These are phyloP conservation scores for Diaporthe velutina DNA, from an alignment of 2,329 filamentous ascomycete species.

Conservation along the genomic window DNA sequence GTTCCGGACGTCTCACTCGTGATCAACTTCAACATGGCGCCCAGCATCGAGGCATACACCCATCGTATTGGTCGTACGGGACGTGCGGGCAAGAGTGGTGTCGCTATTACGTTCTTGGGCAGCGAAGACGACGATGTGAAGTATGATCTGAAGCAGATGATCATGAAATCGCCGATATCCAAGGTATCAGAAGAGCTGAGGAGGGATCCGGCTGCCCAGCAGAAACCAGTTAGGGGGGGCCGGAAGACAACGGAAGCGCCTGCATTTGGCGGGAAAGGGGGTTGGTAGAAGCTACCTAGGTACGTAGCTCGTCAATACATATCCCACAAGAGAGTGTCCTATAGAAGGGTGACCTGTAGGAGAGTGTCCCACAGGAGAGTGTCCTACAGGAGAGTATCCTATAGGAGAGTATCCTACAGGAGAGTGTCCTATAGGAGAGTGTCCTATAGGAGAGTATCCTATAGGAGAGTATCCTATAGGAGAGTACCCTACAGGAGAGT, in stretches of 20 bases:
- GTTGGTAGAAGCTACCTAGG: neutral
- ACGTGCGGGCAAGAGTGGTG: conserved; percentile 96
- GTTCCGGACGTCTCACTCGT: conserved; percentile 94
- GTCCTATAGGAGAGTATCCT: too few species aligned
- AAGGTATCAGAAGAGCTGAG: conserved; percentile 92
- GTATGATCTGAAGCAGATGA: conserved; percentile 96
- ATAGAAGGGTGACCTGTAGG: too few species aligned
- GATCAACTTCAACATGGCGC: conserved; percentile 99
- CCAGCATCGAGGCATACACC: conserved; percentile 92
- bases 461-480: too few species aligned
- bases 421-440: too few species aligned
- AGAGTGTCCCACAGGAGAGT: too few species aligned
- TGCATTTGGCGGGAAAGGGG: conserved; percentile 10
- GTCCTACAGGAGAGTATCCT: too few species aligned
- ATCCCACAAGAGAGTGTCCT: too few species aligned
- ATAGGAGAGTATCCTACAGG: too few species aligned
- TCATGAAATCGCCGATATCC: conserved; percentile 88
- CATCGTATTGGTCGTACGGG: conserved; percentile 97
- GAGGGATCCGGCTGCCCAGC: conserved; percentile 92
- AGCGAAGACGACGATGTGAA: conserved; percentile 90
- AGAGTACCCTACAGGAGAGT: too few species aligned
- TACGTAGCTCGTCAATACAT: too few species aligned
- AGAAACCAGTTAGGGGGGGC: conserved; percentile 70
- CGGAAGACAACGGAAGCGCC: conserved; percentile 43
- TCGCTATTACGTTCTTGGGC: conserved; percentile 95